Evolutionary conservation across 2,329 filamentous ascomycete genomes (phyloP), one percentile per base, ranked within the genome.

Genomic region (Xylariaceae sp.): DNA sequence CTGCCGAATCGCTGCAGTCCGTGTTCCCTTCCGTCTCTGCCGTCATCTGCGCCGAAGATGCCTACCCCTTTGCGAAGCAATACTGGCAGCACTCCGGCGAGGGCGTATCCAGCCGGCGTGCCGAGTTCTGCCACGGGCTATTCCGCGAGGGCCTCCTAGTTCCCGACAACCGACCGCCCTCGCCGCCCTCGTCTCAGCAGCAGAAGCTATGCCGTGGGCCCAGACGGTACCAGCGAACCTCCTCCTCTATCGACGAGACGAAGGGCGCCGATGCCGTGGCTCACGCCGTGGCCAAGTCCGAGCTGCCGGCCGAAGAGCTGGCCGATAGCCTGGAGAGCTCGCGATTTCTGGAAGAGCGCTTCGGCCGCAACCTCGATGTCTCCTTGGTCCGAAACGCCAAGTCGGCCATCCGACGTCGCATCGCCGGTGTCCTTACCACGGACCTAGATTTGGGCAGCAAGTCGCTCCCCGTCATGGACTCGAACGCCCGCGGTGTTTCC

Each of bases 41-140:
- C 20, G 85, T 96, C 3, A 69, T 97, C 35, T 91, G 88, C 63
- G 83, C 86, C 0, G 77, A 81, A 39, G 82, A 85, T 10, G 74
- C 84, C 15, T 92, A 87, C 64, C 74, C 83, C 4, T 72, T 89
- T 54, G 90, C 91, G n/a, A 97, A 97, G 72, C 84, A 92, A 65
- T 97, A 96, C 67, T 99, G 94, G 94, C 94, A 97, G 71, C 94
- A 99, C 71, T 89, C 90, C 0, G 94, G 94, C 16, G 92, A 96
- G 57, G 94, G 94, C 13, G 81, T 96, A 11, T 97, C 92, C 0
- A 97, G 92, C 70, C 86, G 94, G 43, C 84, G 92, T 33, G 92
- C 91, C 27, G 93, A 97, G 69, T 97, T 96, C 71, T 96, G 90
- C 68, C 85, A 92, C 55, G 78, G 81, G 35, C 80, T 93, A 1